Percentiles rank a stretch among this genome's conserved stretches.
Evolutionary conservation across 2,329 filamentous ascomycete species (phyloP).

Genomic region (Dactylellina leptospora): DNA sequence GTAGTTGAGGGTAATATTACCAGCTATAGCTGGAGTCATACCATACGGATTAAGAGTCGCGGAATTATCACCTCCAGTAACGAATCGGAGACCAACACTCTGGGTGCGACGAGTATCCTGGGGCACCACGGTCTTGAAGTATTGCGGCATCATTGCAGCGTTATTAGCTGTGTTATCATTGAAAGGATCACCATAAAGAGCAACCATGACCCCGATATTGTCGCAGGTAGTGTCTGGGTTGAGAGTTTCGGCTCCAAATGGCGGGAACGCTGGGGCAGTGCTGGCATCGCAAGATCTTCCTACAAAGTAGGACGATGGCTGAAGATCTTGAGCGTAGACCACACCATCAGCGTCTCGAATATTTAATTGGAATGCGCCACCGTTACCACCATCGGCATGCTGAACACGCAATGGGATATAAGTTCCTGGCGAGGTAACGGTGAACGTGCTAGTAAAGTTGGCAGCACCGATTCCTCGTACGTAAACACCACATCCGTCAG

Average conservation of each 20-base stretch:
- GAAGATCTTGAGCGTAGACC: neutral
- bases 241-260: constrained; percentile 10
- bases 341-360: neutral
- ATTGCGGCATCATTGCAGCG: constrained; percentile 1
- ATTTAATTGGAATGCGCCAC: neutral
- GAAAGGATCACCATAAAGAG: constrained; percentile 14
- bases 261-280: neutral
- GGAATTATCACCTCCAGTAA: neutral
- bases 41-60: constrained; percentile 7
- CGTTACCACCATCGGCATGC: constrained; percentile 1
- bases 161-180: neutral
- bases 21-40: neutral
- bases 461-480: neutral
- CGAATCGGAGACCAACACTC: neutral
- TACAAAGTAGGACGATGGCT: constrained; percentile 2
- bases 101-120: neutral
- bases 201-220: constrained; percentile 5
- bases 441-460: neutral
- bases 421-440: neutral
- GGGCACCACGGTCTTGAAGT: constrained; percentile 9
- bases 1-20: constrained; percentile 12
- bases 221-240: constrained; percentile 9
- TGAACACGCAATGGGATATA: constrained; percentile 7
- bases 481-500: neutral
- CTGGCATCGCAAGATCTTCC: neutral